Base-by-base conservation (phyloP, 257 asterid genomes). In the Gardenia jasminoides region DNA sequence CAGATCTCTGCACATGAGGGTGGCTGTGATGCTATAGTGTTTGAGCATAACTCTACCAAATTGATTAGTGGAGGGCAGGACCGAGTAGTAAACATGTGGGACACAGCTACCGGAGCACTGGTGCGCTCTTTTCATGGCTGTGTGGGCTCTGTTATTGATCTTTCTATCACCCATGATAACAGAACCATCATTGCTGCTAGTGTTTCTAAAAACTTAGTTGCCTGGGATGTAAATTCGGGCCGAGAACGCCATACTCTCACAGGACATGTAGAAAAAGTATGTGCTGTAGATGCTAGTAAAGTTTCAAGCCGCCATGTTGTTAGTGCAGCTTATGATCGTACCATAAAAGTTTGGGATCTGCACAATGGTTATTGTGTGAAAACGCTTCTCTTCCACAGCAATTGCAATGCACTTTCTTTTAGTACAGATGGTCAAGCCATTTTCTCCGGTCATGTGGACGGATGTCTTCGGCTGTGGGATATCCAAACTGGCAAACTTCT, bases 261-360 rank as follows among this genome's bases (percentile, higher is more conserved):
- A 0, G 99, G 99, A 79, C 99, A 95, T 71, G 67, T 83, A 47
- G 98, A 95, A 83, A 95, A 95, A 79, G 99, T 95, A 43, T 91
- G 94, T 77, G 97, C 98, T 0, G 99, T 93, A 48, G 99, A 95
- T 76, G 93, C 86, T 5, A 91, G 94, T 87, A 91, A 86, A 85
- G 84, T 90, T 74, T 93, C 99, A 1, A 87, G 84, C 46, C 97
- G 97, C 30, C 81, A 80, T 79, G 93, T 91, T 19, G 96, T 89
- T 48, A 95, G 98, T 76, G 91, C 98, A 52, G 97, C 97, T 22
- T 91, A 95, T 87, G 99, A 95, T 75, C 96, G 97, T 26, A 95
- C 99, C 0, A 95, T 95, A 28, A 95, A 95, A 86, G 90, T 95
- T 62, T 95, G 99, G 99, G 98, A 95, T 85, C 92, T 95, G 82